Percentiles rank a stretch among this genome's conserved stretches.
phyloP scores from a whole-genome alignment of 2,329 filamentous ascomycete species.

The Apiospora saccharicola region DNA sequence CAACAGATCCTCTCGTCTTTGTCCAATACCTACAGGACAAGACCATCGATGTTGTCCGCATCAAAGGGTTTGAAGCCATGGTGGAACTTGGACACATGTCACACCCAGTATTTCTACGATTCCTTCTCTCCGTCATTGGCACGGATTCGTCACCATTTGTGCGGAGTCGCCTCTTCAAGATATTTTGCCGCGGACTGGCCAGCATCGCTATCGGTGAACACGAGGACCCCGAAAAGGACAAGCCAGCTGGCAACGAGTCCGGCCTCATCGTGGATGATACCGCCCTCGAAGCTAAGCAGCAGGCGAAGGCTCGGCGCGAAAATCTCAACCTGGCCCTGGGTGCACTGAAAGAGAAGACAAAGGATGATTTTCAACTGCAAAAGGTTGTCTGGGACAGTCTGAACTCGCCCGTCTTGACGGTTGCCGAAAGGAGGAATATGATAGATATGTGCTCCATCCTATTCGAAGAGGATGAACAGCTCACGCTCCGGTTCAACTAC shows the following conservation, averaged over 20 bases:
- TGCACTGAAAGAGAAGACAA: constrained; percentile 56
- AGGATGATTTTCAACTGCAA: constrained; percentile 53
- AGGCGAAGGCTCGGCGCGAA: constrained; percentile 55
- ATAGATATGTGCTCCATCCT: constrained; percentile 60
- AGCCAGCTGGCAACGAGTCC: constrained; percentile 40
- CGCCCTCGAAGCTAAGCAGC: constrained; percentile 53
- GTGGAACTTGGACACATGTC: constrained; percentile 69
- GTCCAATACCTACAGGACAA: constrained; percentile 71
- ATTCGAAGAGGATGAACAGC: constrained; percentile 55
- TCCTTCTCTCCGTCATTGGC: constrained; percentile 65
- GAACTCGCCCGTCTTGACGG: constrained; percentile 54
- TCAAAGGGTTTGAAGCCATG: constrained; percentile 71
- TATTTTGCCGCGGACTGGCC: constrained; percentile 66
- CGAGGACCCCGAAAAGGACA: constrained; percentile 40
- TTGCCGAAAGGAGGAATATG: constrained; percentile 57
- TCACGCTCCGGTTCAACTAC: constrained; percentile 55
- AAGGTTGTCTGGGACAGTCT: constrained; percentile 58
- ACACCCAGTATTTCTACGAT: constrained; percentile 61
- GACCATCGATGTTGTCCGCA: constrained; percentile 67
- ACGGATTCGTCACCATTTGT: constrained; percentile 71
- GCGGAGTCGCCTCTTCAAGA: constrained; percentile 65
- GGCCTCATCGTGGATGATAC: constrained; percentile 56
- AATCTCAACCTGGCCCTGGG: constrained; percentile 55
- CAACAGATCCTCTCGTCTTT: constrained; percentile 61
- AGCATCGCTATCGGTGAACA: constrained; percentile 70